phyloP scores from a whole-genome alignment of 495 filamentous ascomycete genomes.

The Parachaetomium inaequale region DNA sequence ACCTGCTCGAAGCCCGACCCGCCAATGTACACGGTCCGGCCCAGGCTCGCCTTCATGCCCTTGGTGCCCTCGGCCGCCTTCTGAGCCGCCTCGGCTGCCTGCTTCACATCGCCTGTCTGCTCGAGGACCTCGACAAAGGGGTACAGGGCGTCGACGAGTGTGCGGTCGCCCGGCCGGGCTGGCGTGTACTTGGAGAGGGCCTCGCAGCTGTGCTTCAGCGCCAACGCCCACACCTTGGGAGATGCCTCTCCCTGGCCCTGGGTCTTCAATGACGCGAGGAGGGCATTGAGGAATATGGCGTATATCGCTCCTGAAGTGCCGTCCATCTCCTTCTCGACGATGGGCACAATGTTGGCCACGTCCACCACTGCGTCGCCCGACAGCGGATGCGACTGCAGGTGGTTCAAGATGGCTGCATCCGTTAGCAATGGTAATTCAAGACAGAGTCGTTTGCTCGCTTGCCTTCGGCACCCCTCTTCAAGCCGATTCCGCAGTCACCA shows the following conservation, averaged over 20 bases:
- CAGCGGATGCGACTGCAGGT: slow-evolving; percentile 55
- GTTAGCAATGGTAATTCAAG: slow-evolving; percentile 13
- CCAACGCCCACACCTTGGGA: slow-evolving; percentile 67
- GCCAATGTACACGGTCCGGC: slow-evolving; percentile 87
- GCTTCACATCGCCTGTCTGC: slow-evolving; percentile 57
- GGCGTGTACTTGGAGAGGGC: slow-evolving; percentile 82
- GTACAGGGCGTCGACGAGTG: slow-evolving; percentile 82
- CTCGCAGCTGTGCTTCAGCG: slow-evolving; percentile 65
- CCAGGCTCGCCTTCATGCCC: slow-evolving; percentile 85
- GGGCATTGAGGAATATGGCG: slow-evolving; percentile 91
- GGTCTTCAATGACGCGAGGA: slow-evolving; percentile 68
- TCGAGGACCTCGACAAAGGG: slow-evolving; percentile 77
- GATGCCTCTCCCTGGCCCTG: slow-evolving; percentile 46
- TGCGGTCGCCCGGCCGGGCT: slow-evolving; percentile 82
- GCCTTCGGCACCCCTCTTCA: slow-evolving; percentile 87
- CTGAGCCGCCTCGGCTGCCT: slow-evolving; percentile 71
- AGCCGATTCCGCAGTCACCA: slow-evolving; percentile 88
- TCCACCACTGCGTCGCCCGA: slow-evolving; percentile 68
- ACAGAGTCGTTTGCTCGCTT: slow-evolving; percentile 24
- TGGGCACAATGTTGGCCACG: slow-evolving; percentile 68
- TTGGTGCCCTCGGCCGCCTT: slow-evolving; percentile 78
- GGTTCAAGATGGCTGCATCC: slow-evolving; percentile 59
- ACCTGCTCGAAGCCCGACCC: slow-evolving; percentile 75
- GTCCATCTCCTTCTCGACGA: slow-evolving; percentile 90
- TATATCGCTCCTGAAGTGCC: slow-evolving; percentile 94